Base-by-base conservation (phyloP, 2,329 filamentous ascomycete species). In the Fusarium fujikuroi region DNA sequence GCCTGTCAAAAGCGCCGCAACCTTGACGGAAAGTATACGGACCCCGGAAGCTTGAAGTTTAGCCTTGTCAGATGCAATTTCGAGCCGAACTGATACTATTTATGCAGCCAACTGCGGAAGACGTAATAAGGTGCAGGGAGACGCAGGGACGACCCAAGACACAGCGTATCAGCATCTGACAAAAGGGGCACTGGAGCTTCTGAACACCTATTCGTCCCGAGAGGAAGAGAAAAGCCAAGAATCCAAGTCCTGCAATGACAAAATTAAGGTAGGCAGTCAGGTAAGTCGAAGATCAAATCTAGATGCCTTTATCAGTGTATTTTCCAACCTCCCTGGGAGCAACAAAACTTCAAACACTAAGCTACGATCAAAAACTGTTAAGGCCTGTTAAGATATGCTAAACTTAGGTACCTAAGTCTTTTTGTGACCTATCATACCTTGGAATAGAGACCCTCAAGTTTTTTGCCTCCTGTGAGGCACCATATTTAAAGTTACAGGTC, bases 81-180 rank as follows among this genome's bases (percentile, higher is more conserved):
- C 65, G 58, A 69, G 42, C 50, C 59, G 67, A 52, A 60, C 46
- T 66, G 66, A 47, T 60, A 42, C 59, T 59, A 50, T 69, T 71
- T 60, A 72, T 64, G 59, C 72, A 75, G 60, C 53, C 52, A 56
- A 63, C 56, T 57, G 53, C n/a, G 52, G 60, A 67, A 54, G 46
- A 71, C 52, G 69, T 58, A 71, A 60, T 64, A 59, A 72, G 67
- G 59, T 58, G 66, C 69, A 72, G 67, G 36, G 54, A 44, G 61
- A 61, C 30, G 57, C 65, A 70, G 71, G 63, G 65, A 65, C 67
- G 57, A 46, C 28, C 66, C 46, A 53, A 37, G 43, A 58, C 58
- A 68, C 58, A 42, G 28, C 71, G 71, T 72, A 74, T 74, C 72
- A 74, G 63, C 57, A 46, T 49, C 50, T 57, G 65, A 46, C 44